Evolutionary conservation across 106 monocot species (phyloP).

Genomic region (Posidonia australis): DNA sequence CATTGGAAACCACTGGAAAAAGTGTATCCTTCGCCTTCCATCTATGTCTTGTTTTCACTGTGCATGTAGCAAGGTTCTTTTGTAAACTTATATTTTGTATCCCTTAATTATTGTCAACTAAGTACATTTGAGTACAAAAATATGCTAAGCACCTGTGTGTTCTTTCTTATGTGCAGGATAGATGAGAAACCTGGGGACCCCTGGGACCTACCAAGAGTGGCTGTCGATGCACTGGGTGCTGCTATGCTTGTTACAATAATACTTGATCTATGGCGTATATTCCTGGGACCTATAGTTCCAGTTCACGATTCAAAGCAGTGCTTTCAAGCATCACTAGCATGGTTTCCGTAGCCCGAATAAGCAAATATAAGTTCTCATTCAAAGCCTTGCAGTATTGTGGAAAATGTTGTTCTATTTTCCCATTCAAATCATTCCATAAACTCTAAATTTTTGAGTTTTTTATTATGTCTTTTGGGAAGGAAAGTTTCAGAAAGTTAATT

Average conservation of each 20-base stretch:
- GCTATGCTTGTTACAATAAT: conserved; percentile 98
- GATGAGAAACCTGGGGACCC: conserved; percentile 49
- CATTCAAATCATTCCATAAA: too few species aligned
- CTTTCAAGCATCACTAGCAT: conserved; percentile 52
- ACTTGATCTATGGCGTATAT: conserved; percentile 92
- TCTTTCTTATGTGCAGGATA: conserved; percentile 29
- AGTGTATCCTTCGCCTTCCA: too few species aligned
- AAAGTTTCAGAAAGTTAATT: too few species aligned
- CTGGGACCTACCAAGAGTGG: conserved; percentile 70
- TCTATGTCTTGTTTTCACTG: too few species aligned
- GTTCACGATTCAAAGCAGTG: conserved; percentile 35
- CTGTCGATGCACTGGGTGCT: conserved; percentile 79
- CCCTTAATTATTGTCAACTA: too few species aligned
- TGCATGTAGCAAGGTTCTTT: too few species aligned
- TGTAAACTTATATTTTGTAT: too few species aligned
- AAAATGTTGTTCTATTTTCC: too few species aligned
- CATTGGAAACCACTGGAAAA: too few species aligned
- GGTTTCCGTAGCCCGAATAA: conserved; percentile 29
- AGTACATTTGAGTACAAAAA: too few species aligned
- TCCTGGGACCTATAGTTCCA: conserved; percentile 69
- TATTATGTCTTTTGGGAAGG: too few species aligned
- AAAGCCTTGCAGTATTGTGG: neutral
- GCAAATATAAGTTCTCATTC: neutral
- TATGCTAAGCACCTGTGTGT: neutral
- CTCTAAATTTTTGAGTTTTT: too few species aligned